Base-by-base conservation (phyloP, 495 filamentous ascomycete species). In the Tuber aestivum region DNA sequence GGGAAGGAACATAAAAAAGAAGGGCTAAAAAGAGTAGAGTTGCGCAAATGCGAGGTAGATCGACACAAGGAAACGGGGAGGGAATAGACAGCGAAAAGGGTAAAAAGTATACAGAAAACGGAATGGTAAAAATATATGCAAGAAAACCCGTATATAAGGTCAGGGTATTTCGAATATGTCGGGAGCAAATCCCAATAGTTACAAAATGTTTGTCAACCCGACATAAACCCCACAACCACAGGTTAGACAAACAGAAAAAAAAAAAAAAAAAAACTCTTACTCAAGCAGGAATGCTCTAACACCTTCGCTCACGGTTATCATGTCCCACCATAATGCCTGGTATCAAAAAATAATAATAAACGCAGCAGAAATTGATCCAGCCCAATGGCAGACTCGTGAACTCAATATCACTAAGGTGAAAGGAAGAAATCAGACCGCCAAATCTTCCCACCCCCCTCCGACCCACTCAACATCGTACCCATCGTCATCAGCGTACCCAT, bases 381-480 rank as follows among this genome's bases (percentile, higher is more conserved):
- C 40, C 12, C 71, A 71, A 79, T 71, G 77, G 78, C 70, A 68
- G 78, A 75, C 68, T 44, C 56, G 42, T 73, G 50, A 71, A 75
- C 73, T 71, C 45, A 56, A 70, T 79, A 76, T 72, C 56, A 65
- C 27, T 32, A 65, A 65, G 56, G 56, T 65, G 56, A 65, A 65
- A 65, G 41, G 48, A 41, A 71, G 78, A 76, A 73, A 71, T 70
- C 81, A 83, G 45, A 82, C 78, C 41, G 81, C 74, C 50, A 83
- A 73, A 71, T 83, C 81, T 41, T 83, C 81, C 81, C 81, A 82
- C 32, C 81, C 78, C 42, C 81, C 81, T 3, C 81, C 81, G 41
- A 83, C 81, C 81, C 81, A 83, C 70, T 83, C 81, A 40, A 73
- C 81, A 73, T 83, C 81, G 56, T 80, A 82, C 65, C 77, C 81